Base-by-base conservation (phyloP, 441 rosid species). In the Sinapis alba region DNA sequence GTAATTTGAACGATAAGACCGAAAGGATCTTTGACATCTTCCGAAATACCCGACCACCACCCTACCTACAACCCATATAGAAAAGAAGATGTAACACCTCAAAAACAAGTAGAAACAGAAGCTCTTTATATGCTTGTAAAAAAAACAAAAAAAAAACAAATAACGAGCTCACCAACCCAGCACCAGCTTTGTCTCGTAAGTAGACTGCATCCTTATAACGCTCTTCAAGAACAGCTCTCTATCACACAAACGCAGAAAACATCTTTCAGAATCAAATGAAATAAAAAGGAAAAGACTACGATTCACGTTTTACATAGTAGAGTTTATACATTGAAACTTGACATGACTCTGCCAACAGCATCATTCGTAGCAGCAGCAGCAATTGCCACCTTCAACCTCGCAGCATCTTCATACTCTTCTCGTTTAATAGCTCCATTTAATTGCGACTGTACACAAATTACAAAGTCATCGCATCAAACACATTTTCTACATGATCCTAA, bases 351-450 rank as follows among this genome's bases (percentile, higher is more conserved):
- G 69, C 96, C 97, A 84, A 95, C 97, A 76, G 86, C 80, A 62
- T 93, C 99, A 68, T 86, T 87, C 3, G 86, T 83, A 54, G 96
- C 86, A 1, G 92, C 89, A 68, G 97, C 97, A 59, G 99, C 96
- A 82, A 93, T 88, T 56, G 98, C 97, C 73, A 91, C 99, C 84
- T 95, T 90, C 2, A 95, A 79, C 82, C 86, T 86, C 45, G 92
- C 91, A 68, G 99, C 99, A 83, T 89, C 95, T 45, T 78, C 86
- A 68, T 86, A 93, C 77, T 95, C 98, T 83, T 93, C 95, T 65
- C 78, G 84, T 59, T 27, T 71, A 0, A 91, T 84, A 19, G 97
- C 90, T 57, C 75, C 81, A 72, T 71, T 79, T 69, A 95, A 82
- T 62, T 83, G 98, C 12, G 84, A 85, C 99, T 93, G 93, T 80